phyloP scores from a whole-genome alignment of 768 basidiomycete species.

The Leccinellum luteum region DNA sequence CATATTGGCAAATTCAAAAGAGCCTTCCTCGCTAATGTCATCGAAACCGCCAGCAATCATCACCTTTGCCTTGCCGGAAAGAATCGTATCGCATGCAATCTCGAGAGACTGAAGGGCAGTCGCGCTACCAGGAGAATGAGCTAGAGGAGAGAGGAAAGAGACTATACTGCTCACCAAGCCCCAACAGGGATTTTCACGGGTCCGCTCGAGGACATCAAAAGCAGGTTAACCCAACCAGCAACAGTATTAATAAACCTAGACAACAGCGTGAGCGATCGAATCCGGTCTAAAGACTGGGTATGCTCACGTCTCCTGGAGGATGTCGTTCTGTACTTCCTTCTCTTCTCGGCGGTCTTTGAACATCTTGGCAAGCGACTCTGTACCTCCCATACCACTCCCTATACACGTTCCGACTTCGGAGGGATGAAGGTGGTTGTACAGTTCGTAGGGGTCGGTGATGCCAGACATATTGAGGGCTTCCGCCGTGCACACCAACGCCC shows the following conservation, averaged over 20 bases:
- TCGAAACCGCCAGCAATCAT: slow-evolving; percentile 99
- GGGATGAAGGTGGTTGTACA: slow-evolving; percentile 96
- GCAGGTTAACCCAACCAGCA: slow-evolving; percentile 95
- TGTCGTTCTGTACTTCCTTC: slow-evolving; percentile 97
- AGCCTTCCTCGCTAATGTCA: slow-evolving; percentile 97
- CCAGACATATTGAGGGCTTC: slow-evolving; percentile 97
- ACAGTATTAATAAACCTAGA: slow-evolving; percentile 97
- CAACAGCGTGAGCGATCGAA: slow-evolving; percentile 5
- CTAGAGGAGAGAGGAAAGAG: neutral
- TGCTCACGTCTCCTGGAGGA: slow-evolving; percentile 93
- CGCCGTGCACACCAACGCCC: slow-evolving; percentile 92
- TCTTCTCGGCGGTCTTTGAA: slow-evolving; percentile 99
- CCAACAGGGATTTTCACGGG: slow-evolving; percentile 99
- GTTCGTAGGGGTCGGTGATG: slow-evolving; percentile 96
- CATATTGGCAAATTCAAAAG: slow-evolving; percentile 99
- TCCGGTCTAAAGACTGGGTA: neutral
- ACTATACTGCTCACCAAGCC: slow-evolving; percentile 67
- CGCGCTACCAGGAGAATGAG: slow-evolving; percentile 50
- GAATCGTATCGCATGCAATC: slow-evolving; percentile 94
- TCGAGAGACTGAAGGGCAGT: slow-evolving; percentile 97
- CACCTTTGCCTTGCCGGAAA: slow-evolving; percentile 96
- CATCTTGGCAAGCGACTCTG: slow-evolving; percentile 89
- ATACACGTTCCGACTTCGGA: slow-evolving; percentile 93
- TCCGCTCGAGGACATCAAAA: slow-evolving; percentile 93
- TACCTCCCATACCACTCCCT: slow-evolving; percentile 98